phyloP scores from a whole-genome alignment of 1,139 yeast species.

The Suhomyces ambrosiae region DNA sequence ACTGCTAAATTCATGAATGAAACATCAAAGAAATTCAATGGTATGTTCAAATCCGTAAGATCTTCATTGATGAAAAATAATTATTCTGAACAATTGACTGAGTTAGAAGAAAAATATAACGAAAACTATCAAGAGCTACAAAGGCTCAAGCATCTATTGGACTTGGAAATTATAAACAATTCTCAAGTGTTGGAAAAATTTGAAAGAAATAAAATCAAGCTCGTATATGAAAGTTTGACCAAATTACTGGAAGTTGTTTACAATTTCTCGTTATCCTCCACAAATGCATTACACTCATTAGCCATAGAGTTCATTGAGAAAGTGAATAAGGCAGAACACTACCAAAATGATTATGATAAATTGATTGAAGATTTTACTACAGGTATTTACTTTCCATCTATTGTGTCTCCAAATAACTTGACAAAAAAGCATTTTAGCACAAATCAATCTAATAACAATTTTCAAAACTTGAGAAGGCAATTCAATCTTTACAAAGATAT shows the following conservation, averaged over 20 bases:
- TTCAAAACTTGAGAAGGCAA: constrained; percentile 41
- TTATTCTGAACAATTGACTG: constrained; percentile 31
- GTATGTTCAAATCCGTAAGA: constrained; percentile 25
- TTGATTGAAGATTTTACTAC: constrained; percentile 33
- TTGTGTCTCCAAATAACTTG: constrained; percentile 30
- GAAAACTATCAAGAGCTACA: constrained; percentile 38
- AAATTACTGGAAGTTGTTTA: constrained; percentile 40
- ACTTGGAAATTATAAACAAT: constrained; percentile 27
- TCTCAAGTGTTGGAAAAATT: constrained; percentile 36
- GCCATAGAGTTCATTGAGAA: constrained; percentile 29
- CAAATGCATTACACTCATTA: constrained; percentile 31
- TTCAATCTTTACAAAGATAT: constrained; percentile 48
- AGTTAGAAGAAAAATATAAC: constrained; percentile 35
- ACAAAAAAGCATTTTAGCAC: constrained; percentile 26
- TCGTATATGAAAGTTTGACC: constrained; percentile 38
- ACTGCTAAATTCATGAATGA: constrained; percentile 28
- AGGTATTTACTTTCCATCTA: constrained; percentile 46
- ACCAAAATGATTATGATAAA: constrained; percentile 30
- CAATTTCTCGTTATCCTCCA: constrained; percentile 30
- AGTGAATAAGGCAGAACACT: constrained; percentile 31
- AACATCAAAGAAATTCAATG: constrained; percentile 36
- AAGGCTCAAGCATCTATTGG: constrained; percentile 34
- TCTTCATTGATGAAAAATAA: constrained; percentile 38
- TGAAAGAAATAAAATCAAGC: constrained; percentile 39
- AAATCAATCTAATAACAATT: constrained; percentile 35